Evolutionary conservation across 768 basidiomycete genomes (phyloP), one percentile per base, ranked within the genome.

Genomic region (Pleurotus ostreatus): DNA sequence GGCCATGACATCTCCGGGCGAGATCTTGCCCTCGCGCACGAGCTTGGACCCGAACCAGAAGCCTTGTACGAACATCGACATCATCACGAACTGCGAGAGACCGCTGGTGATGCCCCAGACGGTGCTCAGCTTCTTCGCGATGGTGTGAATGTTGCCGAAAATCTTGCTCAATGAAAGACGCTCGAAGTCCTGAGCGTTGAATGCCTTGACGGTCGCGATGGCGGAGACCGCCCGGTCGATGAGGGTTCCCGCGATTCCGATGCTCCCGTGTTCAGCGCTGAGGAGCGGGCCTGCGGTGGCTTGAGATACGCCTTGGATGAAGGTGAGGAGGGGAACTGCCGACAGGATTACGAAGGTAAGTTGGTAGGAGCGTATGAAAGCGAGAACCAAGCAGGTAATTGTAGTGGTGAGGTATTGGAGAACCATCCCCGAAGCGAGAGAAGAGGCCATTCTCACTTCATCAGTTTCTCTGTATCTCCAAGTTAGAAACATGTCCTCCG

Each of bases 31-130:
- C 11, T 86, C 78, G n/a, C 84, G 72, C n/a, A 99, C 93, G 51
- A 97, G 80, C 65, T 89, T 86, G 2, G 88, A 80, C 11, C 95
- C 96, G 65, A 88, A 98, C 94, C 96, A 98, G 71, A 98, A 98
- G 0, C 88, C 94, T 65, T 94, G 88, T 6, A 98, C 93, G 71
- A 98, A 99, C 85, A 97, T 95, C 23, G 82, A 81, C 79, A 94
- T 86, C 63, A 89, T 82, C 56, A 89, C 78, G 66, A 97, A 95
- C 63, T 94, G 92, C 2, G 81, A 81, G 12, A 86, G 58, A 16
- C 82, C 88, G 1, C 78, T 71, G 3, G 86, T 84, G 37, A 85
- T 25, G 1, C 88, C 92, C 94, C 94, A 98, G 3, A 95, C 76
- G 20, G 75, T 66, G 57, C 84, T 81, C 45, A 91, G 78, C 23